Evolutionary conservation across 768 basidiomycete species (phyloP).

Genomic region (Podaxis mareebaensis): DNA sequence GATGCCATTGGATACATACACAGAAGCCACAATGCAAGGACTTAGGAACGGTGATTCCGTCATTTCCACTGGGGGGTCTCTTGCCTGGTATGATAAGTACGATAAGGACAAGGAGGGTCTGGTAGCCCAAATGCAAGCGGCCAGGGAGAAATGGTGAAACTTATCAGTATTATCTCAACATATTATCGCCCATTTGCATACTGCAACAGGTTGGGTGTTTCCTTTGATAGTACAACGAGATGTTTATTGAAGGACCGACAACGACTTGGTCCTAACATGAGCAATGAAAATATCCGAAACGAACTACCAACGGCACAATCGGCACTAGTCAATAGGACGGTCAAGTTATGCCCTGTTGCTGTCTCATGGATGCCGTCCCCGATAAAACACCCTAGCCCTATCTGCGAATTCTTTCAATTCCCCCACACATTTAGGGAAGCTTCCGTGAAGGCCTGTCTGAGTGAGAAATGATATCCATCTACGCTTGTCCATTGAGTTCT

Average conservation of each 20-base stretch:
- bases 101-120: conserved; percentile 28
- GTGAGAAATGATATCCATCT: not conserved
- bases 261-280: too few relatives aligned
- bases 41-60: conserved; percentile 24
- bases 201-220: too few relatives aligned
- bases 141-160: conserved; percentile 14
- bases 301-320: too few relatives aligned
- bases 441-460: not conserved
- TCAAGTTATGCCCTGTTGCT: too few relatives aligned
- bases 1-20: conserved; percentile 51
- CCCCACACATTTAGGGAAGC: not conserved
- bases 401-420: too few relatives aligned
- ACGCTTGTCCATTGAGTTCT: not conserved
- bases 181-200: not conserved
- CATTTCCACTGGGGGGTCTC: conserved; percentile 25
- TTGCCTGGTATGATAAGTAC: conserved; percentile 25
- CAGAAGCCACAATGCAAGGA: conserved; percentile 27
- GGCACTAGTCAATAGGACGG: too few relatives aligned
- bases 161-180: not conserved
- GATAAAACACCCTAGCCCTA: too few relatives aligned
- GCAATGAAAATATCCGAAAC: too few relatives aligned
- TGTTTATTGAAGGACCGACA: too few relatives aligned
- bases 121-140: conserved; percentile 10
- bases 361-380: too few relatives aligned
- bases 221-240: not conserved